Conservation (phyloP, 495 filamentous ascomycete genomes). For the Talaromyces liani region DNA sequence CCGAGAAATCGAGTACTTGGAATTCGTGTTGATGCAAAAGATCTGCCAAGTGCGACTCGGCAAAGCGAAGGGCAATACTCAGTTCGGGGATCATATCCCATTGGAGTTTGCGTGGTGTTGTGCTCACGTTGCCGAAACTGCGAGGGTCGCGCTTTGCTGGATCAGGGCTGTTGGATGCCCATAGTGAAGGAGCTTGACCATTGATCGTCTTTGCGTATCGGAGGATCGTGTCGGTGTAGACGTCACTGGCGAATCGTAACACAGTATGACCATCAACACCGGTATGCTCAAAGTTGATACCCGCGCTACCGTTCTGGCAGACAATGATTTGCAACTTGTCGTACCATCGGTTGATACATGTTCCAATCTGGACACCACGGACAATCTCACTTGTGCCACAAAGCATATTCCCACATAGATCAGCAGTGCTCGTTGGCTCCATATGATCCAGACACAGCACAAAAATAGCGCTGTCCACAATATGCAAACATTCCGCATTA, state of each 20-base stretch:
- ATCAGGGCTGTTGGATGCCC: slow-evolving; percentile 86
- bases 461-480: slow-evolving; percentile 92
- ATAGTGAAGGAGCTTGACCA: slow-evolving; percentile 82
- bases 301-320: slow-evolving; percentile 95
- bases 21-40: slow-evolving; percentile 97
- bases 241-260: slow-evolving; percentile 86
- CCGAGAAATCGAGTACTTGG: slow-evolving; percentile 77
- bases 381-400: slow-evolving; percentile 90
- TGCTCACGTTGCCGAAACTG: slow-evolving; percentile 91
- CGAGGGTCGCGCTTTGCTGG: slow-evolving; percentile 88
- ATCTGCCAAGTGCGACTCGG: slow-evolving; percentile 89
- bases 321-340: slow-evolving; percentile 99
- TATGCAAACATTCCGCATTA: slow-evolving; percentile 88
- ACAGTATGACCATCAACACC: slow-evolving; percentile 98
- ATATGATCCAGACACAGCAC: slow-evolving; percentile 88
- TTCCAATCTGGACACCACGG: slow-evolving; percentile 90
- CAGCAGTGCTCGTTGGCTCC: slow-evolving; percentile 68
- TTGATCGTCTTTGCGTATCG: slow-evolving; percentile 96
- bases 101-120: slow-evolving; percentile 91
- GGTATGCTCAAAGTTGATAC: slow-evolving; percentile 99
- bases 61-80: slow-evolving; percentile 84
- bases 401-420: slow-evolving; percentile 95
- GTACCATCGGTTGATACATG: slow-evolving; percentile 98
- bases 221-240: slow-evolving; percentile 97
- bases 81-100: slow-evolving; percentile 97